Base-by-base conservation (phyloP, 2,329 filamentous ascomycete species). In the Diaporthe humulicola region DNA sequence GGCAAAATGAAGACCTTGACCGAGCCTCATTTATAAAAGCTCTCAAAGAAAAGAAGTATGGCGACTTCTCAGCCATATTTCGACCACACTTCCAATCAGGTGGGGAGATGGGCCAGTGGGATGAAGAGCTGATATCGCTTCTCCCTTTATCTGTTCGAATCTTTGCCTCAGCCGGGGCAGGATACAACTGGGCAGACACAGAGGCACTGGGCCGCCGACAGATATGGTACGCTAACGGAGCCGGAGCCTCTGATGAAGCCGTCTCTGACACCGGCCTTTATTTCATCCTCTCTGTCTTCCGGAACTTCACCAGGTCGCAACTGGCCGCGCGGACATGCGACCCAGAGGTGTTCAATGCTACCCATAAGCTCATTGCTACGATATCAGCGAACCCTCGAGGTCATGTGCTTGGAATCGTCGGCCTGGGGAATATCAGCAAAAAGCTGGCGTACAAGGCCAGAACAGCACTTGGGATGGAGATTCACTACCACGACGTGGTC, bases 121-220 rank as follows among this genome's bases (percentile, higher is more conserved):
- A 79, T 42, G 70, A 73, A 1, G 77, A 79, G 61, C 75, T 79
- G 40, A 75, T 77, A 88, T 92, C 56, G 77, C 80, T 89, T 8
- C 81, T 93, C 6, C 91, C 91, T 0, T 40, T 79, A 1, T 87
- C 84, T 12, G 88, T 90, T 76, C 87, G 86, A 74, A 88, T 93
- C 45, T 92, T 90, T 81, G 88, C 90, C 42, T 89, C 87, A 58
- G 90, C 90, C 6, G 91, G 91, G 8, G 90, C 90, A 17, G 85
- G 91, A 1, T 67, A 28, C 30, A 67, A 92, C 80, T 92, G 90
- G 90, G 90, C 89, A 4, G 89, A 92, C 77, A 89, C 88, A 0
- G 83, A 87, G 50, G 81, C 83, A 0, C 82, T 91, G 4, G 78
- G 81, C 7, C 77, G 79, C 0, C 79, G 78, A 2, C 77, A 79